Percentiles rank a stretch among this genome's conserved stretches.
Evolutionary conservation across 495 filamentous ascomycete species (phyloP).

Genomic region (Tuber brumale): DNA sequence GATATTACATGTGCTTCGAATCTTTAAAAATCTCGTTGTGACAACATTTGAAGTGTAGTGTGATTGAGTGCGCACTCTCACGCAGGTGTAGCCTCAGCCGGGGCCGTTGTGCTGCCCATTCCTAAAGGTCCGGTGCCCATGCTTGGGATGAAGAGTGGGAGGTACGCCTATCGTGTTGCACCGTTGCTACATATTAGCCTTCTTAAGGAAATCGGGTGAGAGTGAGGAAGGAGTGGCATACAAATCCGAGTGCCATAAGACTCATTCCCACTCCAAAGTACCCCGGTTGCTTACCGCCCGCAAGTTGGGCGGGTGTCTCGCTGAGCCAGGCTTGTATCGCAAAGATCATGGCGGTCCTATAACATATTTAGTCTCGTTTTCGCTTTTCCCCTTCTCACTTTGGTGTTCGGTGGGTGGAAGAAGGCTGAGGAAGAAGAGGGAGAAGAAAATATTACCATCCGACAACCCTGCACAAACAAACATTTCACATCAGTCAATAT

Average conservation of each 20-base stretch:
- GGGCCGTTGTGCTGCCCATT: constrained; percentile 17
- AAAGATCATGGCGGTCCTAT: constrained; percentile 37
- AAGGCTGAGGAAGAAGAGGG: not conserved
- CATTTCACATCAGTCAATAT: not conserved
- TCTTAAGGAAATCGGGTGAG: not conserved
- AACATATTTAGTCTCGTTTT: not conserved
- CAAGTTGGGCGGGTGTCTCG: constrained; percentile 34
- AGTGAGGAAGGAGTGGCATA: constrained; percentile 1
- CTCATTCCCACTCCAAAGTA: constrained; percentile 40
- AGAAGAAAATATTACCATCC: constrained; percentile 8
- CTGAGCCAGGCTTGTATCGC: constrained; percentile 41
- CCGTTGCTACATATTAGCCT: not conserved
- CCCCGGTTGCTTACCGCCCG: constrained; percentile 39
- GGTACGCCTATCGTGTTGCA: constrained; percentile 17
- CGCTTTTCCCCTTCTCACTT: not conserved
- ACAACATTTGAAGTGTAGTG: not conserved
- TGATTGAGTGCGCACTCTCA: constrained; percentile 9
- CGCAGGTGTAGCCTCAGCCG: constrained; percentile 10
- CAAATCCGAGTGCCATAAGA: constrained; percentile 34
- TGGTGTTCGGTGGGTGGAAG: not conserved
- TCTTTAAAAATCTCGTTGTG: constrained; percentile 4
- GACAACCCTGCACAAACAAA: constrained; percentile 6
- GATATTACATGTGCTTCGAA: constrained; percentile 5
- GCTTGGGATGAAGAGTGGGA: constrained; percentile 36
- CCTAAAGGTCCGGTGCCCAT: constrained; percentile 16